phyloP scores from a whole-genome alignment of 768 basidiomycete species.

The Lentinula detonsa region DNA sequence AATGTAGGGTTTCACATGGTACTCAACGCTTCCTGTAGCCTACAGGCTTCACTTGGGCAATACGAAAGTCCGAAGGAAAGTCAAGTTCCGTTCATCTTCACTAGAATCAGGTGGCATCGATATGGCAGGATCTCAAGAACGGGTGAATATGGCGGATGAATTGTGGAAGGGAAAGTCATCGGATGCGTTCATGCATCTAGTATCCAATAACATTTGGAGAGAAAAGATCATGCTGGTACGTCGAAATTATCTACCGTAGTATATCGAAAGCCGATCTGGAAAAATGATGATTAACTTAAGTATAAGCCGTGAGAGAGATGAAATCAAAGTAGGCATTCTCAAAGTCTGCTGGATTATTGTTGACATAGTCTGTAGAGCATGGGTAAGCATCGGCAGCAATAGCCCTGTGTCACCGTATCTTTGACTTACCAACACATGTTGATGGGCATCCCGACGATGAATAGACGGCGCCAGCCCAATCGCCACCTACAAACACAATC shows the following conservation, averaged over 20 bases:
- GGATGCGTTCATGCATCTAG: background rate
- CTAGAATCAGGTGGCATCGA: background rate
- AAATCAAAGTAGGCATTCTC: constrained; percentile 68
- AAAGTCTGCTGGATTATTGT: constrained; percentile 64
- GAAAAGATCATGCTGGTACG: background rate
- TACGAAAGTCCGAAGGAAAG: background rate
- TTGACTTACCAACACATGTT: constrained; percentile 41
- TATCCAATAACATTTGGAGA: too few relatives aligned
- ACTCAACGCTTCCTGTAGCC: background rate
- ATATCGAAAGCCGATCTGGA: background rate
- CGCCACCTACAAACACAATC: constrained; percentile 34
- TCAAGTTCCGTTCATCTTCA: background rate
- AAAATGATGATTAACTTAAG: constrained; percentile 8
- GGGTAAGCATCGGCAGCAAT: background rate
- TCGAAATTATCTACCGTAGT: background rate
- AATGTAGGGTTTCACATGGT: background rate
- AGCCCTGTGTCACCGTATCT: background rate
- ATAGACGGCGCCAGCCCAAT: constrained; percentile 51
- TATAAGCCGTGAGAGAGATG: constrained; percentile 49
- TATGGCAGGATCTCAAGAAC: background rate
- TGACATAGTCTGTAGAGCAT: constrained; percentile 44
- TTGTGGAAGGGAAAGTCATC: background rate
- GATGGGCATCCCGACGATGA: constrained; percentile 44
- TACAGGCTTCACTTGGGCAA: background rate
- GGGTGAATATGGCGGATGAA: background rate